A percentile compares a stretch with the other conserved stretches of the same genome.
Conservation (phyloP, 2,329 filamentous ascomycete species). For the Hawksworthiomyces lignivorus region DNA sequence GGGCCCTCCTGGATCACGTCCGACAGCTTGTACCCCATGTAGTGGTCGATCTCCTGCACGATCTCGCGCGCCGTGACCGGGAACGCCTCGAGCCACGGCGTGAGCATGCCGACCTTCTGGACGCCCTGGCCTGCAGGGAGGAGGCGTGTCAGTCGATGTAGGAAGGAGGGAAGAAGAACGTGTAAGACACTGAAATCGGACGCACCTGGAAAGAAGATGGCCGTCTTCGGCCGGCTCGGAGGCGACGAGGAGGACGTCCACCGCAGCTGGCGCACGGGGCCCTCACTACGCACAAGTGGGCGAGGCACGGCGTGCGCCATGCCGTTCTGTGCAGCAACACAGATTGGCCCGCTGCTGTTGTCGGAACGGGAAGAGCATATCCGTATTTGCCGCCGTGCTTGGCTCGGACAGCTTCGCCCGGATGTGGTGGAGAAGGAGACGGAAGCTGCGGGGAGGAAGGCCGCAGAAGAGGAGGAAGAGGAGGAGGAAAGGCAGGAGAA, state of each 20-base stretch:
- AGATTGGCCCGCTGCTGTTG: neutral
- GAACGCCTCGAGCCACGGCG: constrained; percentile 80
- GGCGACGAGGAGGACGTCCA: constrained; percentile 4
- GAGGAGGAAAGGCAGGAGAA: neutral
- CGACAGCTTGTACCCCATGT: constrained; percentile 67
- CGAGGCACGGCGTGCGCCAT: too few relatives aligned
- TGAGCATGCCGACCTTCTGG: constrained; percentile 80
- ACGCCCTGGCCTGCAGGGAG: constrained; percentile 66
- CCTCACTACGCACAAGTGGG: too few relatives aligned
- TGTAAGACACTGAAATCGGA: neutral
- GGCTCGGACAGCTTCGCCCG: too few relatives aligned
- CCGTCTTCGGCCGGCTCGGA: constrained; percentile 33
- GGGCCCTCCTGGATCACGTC: constrained; percentile 73
- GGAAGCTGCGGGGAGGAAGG: too few relatives aligned
- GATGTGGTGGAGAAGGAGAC: neutral
- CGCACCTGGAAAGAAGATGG: constrained; percentile 53
- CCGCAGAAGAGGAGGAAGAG: too few relatives aligned
- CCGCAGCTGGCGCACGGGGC: neutral
- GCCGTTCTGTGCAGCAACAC: neutral
- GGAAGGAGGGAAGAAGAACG: neutral
- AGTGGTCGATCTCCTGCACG: constrained; percentile 76
- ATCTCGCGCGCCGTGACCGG: constrained; percentile 68
- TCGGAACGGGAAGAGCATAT: neutral
- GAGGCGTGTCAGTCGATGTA: constrained; percentile 1
- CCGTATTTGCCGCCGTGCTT: neutral